phyloP scores from a whole-genome alignment of 2,329 filamentous ascomycete species.

The Botrytis fabae region DNA sequence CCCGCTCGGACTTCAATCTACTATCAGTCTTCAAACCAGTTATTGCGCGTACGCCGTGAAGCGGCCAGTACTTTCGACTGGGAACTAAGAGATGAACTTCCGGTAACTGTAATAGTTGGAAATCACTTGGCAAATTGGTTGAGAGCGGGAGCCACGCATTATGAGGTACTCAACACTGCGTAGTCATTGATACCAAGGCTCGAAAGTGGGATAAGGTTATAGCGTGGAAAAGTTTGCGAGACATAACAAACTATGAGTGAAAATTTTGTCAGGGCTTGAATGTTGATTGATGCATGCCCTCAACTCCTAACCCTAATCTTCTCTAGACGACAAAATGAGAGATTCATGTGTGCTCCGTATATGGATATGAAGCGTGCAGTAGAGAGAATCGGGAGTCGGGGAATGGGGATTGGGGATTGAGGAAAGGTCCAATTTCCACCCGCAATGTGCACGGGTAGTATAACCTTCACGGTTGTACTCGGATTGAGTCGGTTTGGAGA shows the following conservation, averaged over 20 bases:
- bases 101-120: background rate
- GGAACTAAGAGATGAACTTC: background rate
- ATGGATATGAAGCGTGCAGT: background rate
- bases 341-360: background rate
- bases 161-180: background rate
- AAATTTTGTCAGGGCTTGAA: background rate
- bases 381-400: background rate
- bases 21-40: background rate
- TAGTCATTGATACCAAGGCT: background rate
- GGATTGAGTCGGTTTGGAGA: background rate
- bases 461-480: background rate
- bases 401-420: background rate
- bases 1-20: conserved; percentile 4
- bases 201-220: conserved; percentile 8
- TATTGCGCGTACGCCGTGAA: background rate
- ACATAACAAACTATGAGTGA: background rate
- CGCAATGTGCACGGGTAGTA: background rate
- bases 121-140: background rate
- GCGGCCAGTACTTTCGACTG: background rate
- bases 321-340: too few species aligned
- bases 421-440: background rate
- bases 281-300: background rate
- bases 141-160: background rate
- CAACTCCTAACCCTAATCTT: background rate
- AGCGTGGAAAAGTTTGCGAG: background rate